A percentile compares a stretch with the other conserved stretches of the same genome.
phyloP scores from a whole-genome alignment of 805 yeast species.

The Barnettozyma pratensis region DNA sequence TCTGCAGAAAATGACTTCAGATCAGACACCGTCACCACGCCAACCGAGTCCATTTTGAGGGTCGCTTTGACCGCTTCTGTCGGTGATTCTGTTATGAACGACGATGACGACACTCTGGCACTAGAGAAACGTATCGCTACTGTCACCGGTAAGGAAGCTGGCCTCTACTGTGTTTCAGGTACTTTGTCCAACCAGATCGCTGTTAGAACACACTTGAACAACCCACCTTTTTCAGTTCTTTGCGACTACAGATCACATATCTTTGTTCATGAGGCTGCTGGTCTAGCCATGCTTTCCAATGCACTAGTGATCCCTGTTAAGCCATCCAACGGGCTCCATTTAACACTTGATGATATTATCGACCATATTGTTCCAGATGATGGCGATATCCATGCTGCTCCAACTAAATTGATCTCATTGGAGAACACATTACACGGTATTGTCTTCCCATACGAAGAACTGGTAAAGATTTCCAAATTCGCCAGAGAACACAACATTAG shows the following conservation, averaged over 20 bases:
- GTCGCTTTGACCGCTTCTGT: conserved; percentile 52
- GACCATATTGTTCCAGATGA: conserved; percentile 61
- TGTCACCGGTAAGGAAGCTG: conserved; percentile 76
- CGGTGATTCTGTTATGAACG: conserved; percentile 89
- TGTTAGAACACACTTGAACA: conserved; percentile 63
- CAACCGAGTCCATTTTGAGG: conserved; percentile 66
- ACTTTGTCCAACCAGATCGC: conserved; percentile 89
- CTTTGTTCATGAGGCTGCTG: conserved; percentile 84
- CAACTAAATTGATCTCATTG: conserved; percentile 76
- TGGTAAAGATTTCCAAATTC: conserved; percentile 63
- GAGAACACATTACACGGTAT: conserved; percentile 89
- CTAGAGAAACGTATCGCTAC: conserved; percentile 61
- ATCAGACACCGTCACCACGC: conserved; percentile 89
- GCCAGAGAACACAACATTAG: conserved; percentile 53
- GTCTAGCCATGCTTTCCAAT: conserved; percentile 81
- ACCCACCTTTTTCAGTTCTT: conserved; percentile 81
- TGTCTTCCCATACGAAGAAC: conserved; percentile 74
- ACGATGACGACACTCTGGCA: conserved; percentile 64
- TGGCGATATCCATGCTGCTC: conserved; percentile 84
- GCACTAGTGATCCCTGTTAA: conserved; percentile 85
- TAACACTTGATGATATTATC: conserved; percentile 76
- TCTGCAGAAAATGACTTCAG: conserved; percentile 45
- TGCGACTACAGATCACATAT: conserved; percentile 88
- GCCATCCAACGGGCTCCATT: conserved; percentile 69
- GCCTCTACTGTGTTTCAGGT: conserved; percentile 80